phyloP scores from a whole-genome alignment of 768 basidiomycete species.

The Hericium coralloides region DNA sequence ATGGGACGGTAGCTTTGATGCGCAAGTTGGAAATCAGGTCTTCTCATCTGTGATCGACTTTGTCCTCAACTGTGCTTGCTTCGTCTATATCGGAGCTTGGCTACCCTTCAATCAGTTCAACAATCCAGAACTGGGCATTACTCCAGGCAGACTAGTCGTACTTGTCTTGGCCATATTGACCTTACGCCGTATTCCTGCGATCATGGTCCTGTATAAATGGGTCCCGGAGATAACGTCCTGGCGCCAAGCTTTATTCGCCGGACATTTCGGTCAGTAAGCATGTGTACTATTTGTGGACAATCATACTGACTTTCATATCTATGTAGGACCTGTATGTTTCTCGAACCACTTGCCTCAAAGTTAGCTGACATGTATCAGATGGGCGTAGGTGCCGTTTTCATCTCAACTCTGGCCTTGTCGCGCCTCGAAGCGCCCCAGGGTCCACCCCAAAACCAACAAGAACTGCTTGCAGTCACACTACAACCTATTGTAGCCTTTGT shows the following conservation, averaged over 20 bases:
- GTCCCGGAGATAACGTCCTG: slow-evolving; percentile 82
- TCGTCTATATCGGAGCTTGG: slow-evolving; percentile 86
- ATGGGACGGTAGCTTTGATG: slow-evolving; percentile 82
- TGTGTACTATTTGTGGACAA: neutral
- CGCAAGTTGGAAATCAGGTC: slow-evolving; percentile 71
- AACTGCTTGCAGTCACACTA: slow-evolving; percentile 59
- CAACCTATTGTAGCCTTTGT: slow-evolving; percentile 85
- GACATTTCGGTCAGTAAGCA: slow-evolving; percentile 64
- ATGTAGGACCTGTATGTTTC: slow-evolving; percentile 42
- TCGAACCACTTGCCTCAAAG: neutral
- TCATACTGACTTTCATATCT: neutral
- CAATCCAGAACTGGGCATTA: slow-evolving; percentile 46
- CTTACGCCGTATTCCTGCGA: slow-evolving; percentile 71
- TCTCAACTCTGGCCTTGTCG: slow-evolving; percentile 62
- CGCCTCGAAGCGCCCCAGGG: slow-evolving; percentile 46
- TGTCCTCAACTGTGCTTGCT: slow-evolving; percentile 71
- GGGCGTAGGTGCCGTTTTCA: slow-evolving; percentile 90
- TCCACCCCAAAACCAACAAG: slow-evolving; percentile 60
- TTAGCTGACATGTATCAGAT: slow-evolving; percentile 37
- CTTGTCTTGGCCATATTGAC: slow-evolving; percentile 61
- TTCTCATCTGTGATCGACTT: slow-evolving; percentile 92
- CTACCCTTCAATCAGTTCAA: slow-evolving; percentile 57
- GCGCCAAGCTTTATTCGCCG: slow-evolving; percentile 83
- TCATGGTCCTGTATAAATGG: slow-evolving; percentile 71
- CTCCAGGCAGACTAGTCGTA: slow-evolving; percentile 61